Base-by-base conservation (phyloP, 1,284 basidiomycete genomes). In the Heimioporus retisporus region DNA sequence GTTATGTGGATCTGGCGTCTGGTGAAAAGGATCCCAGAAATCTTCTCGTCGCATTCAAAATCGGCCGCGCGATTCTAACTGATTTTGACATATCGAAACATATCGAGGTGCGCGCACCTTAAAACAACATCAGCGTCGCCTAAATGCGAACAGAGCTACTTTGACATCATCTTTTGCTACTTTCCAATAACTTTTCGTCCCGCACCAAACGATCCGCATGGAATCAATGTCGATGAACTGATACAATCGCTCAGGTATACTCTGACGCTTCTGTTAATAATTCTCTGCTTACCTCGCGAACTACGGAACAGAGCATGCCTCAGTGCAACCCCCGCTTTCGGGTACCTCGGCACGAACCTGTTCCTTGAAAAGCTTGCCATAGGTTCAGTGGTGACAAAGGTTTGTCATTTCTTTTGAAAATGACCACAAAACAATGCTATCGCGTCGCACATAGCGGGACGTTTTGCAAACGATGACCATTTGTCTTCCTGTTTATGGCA, bases 21-120 rank as follows among this genome's bases (percentile, higher is more conserved):
- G 97, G 97, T 31, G 98, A 99, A 81, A 99, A 99, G 77, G 98
- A 99, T 79, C 98, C 98, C 31, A 87, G 98, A 40, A 99, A 99
- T 80, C 85, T 99, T 11, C 86, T 98, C 71, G 79, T 97, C 13
- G 93, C 95, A 6, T 99, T 99, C 79, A 91, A 93, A 18, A 94
- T 99, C 66, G 93, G 90, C 66, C 87, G 90, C 25, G 93, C 96
- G 5, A 86, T 99, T 35, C 80, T 97, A 11, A 88, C 95, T 48
- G 96, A 98, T 72, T 99, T 99, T 75, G 91, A 97, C 68, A 88
- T 95, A 65, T 80, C 86, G 55, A 80, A 86, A 55, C 84, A 90
- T 73, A 83, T 96, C 35, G 96, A 98, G 81, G 96, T 96, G 74
- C 70, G 87, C 73, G 35, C 10, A 57, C 25, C 21, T 66, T 53